phyloP scores from a whole-genome alignment of 495 filamentous ascomycete genomes.

The Lasiosphaeria hispida region DNA sequence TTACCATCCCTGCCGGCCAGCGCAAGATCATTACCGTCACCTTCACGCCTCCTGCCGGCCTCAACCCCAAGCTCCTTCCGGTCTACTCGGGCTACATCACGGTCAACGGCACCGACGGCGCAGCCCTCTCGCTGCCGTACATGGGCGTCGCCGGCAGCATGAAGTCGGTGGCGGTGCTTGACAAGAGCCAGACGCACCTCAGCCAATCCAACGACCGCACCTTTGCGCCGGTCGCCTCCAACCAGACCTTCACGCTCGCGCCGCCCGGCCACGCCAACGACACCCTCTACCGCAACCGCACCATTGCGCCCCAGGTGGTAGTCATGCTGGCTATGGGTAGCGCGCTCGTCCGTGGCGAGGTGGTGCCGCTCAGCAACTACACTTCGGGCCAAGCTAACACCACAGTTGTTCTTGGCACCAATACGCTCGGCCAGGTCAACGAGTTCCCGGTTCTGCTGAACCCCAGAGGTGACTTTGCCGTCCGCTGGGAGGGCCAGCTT shows the following conservation, averaged over 20 bases:
- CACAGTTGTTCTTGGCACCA: constrained; percentile 33
- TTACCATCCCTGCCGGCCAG: constrained; percentile 38
- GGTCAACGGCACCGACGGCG: constrained; percentile 49
- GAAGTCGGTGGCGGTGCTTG: constrained; percentile 37
- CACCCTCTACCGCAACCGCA: constrained; percentile 30
- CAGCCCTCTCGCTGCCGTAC: constrained; percentile 49
- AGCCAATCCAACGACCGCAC: constrained; percentile 33
- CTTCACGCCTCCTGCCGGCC: constrained; percentile 37
- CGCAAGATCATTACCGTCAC: constrained; percentile 42
- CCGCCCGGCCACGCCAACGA: constrained; percentile 33
- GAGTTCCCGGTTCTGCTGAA: constrained; percentile 40
- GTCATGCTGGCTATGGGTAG: constrained; percentile 43
- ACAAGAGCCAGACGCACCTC: constrained; percentile 32
- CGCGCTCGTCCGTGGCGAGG: constrained; percentile 41
- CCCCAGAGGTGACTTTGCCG: constrained; percentile 33
- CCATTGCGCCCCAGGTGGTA: constrained; percentile 28
- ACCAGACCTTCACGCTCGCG: constrained; percentile 42
- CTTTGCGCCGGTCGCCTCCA: constrained; percentile 30
- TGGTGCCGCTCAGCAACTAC: constrained; percentile 36
- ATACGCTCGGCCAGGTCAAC: constrained; percentile 34
- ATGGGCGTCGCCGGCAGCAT: constrained; percentile 50
- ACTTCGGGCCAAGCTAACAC: constrained; percentile 22
- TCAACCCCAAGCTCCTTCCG: constrained; percentile 43
- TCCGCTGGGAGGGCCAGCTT: constrained; percentile 43
- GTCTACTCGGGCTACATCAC: constrained; percentile 55